Evolutionary conservation across 129 eudicot species (phyloP), one percentile per base, ranked within the genome.

Genomic region (Tanacetum coccineum): DNA sequence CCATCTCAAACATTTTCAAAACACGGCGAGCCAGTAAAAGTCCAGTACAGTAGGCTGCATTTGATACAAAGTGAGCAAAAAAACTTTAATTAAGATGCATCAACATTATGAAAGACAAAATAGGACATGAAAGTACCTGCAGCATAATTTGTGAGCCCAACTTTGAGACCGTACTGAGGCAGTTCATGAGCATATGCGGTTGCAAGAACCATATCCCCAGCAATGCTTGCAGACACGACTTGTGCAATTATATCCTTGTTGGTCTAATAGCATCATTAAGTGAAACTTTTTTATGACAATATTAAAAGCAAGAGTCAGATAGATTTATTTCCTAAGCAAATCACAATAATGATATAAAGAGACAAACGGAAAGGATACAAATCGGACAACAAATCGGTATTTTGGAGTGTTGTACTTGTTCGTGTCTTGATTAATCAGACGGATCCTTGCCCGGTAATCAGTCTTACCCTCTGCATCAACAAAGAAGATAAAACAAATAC

Each of bases 21-120:
- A 84, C 85, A 13, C 85, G 80, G 20, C 89, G 85, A 64, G 85
- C 89, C 85, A 84, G 74, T n/a, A 84, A 65, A 67, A 84, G 89
- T 30, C 89, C 85, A 26, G 81, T 78, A 52, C 74, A 78, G 64
- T 78, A 78, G 13, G 77, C 77, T 71, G 5, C 26, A 47, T 62
- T 64, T 52, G 30, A 4, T 54, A 63, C 18, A 2, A 70, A 13
- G 6, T 76, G 10, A 18, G 45, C 32, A 15, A 2, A 22, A 22
- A 22, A 22, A 22, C 14, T 21, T 62, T 49, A 30, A 14, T 48
- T 19, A 4, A 52, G 46, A 0, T 15, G 4, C n/a, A n/a, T n/a
- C n/a, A n/a, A n/a, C n/a, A n/a, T n/a, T n/a, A n/a, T n/a, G n/a
- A n/a, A n/a, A n/a, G n/a, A n/a, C n/a, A n/a, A n/a, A n/a, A n/a